Evolutionary conservation across 31 red algal genomes (phyloP).

Genomic region (Bonnemaisonia californica): DNA sequence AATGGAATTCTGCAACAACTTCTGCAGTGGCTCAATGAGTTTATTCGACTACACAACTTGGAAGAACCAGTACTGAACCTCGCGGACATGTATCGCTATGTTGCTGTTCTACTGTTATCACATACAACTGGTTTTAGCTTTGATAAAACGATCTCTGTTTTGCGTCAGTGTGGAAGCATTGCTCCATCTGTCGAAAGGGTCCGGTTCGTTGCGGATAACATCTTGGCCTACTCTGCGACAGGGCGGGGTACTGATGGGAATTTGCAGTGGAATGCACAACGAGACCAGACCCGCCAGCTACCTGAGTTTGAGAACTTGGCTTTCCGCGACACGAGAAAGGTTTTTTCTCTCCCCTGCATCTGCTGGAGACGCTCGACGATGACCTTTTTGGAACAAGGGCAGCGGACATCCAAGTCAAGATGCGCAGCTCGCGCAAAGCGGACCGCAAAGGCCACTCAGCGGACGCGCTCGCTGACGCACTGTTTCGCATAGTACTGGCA

Average conservation of each 20-base stretch:
- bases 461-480: constrained; percentile 21
- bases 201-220: constrained; percentile 13
- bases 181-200: not conserved
- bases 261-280: constrained; percentile 10
- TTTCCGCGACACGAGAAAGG: constrained; percentile 6
- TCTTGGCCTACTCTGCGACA: constrained; percentile 3
- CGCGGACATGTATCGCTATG: constrained; percentile 26
- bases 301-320: constrained; percentile 27
- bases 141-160: not conserved
- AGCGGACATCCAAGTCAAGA: constrained; percentile 26
- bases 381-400: constrained; percentile 25
- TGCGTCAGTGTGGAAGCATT: not conserved
- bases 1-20: constrained; percentile 8
- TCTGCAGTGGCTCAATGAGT: constrained; percentile 14
- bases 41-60: constrained; percentile 12
- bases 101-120: constrained; percentile 7
- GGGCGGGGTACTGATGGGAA: not conserved
- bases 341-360: constrained; percentile 25
- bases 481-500: not conserved
- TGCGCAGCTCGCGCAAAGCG: constrained; percentile 16
- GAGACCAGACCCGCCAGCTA: constrained; percentile 15
- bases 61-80: not conserved
- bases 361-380: constrained; percentile 14
- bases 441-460: constrained; percentile 4
- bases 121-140: constrained; percentile 34